These are phyloP conservation scores for Beauveria pseudobassiana DNA, from an alignment of 2,329 filamentous ascomycete species.

Conservation along the genomic window DNA sequence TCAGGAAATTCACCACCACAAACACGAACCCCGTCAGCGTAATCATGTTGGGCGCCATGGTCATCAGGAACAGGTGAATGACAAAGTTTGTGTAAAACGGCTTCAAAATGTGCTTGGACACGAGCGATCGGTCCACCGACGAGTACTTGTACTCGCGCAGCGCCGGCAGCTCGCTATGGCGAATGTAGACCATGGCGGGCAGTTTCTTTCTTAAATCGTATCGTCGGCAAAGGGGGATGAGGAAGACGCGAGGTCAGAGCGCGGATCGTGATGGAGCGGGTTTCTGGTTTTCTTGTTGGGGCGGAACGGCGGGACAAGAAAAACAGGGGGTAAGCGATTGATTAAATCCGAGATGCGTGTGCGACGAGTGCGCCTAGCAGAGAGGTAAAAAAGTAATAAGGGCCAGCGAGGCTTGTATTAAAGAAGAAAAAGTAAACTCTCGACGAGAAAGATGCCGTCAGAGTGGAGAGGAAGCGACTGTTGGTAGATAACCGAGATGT, in stretches of 20 bases:
- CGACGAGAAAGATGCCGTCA: no score
- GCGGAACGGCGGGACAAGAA: background rate
- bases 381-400: background rate
- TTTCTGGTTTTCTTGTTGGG: background rate
- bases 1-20: conserved; percentile 81
- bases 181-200: conserved; percentile 84
- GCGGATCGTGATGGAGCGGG: background rate
- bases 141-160: conserved; percentile 96
- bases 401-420: background rate
- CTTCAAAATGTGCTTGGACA: conserved; percentile 91
- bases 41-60: conserved; percentile 85
- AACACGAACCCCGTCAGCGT: conserved; percentile 88
- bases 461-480: no score
- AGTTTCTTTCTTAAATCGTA: background rate
- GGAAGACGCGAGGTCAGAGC: background rate
- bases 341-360: background rate
- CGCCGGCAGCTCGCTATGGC: conserved; percentile 79
- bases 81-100: conserved; percentile 95
- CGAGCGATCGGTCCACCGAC: conserved; percentile 78
- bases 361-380: background rate
- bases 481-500: no score
- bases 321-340: background rate
- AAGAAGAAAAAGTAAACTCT: background rate
- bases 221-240: background rate
- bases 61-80: conserved; percentile 90